phyloP scores from a whole-genome alignment of 306 rosid species.

The Cicer judaicum region DNA sequence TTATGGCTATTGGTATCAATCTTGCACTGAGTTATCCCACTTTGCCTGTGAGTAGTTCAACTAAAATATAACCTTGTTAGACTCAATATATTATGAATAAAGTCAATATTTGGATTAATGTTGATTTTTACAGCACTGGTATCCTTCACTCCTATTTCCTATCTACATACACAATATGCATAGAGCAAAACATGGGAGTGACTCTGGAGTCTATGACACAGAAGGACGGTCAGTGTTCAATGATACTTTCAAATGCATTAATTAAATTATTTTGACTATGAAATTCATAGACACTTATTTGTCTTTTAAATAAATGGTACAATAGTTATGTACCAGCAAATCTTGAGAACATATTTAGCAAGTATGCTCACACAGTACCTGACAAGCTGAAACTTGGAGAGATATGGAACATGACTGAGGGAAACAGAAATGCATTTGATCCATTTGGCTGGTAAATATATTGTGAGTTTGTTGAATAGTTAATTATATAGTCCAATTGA shows the following conservation, averaged over 20 bases:
- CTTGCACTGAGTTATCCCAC: slow-evolving; percentile 64
- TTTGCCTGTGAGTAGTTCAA: slow-evolving; percentile 62
- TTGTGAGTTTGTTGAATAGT: not conserved
- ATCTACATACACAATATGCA: slow-evolving; percentile 72
- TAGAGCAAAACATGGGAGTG: slow-evolving; percentile 84
- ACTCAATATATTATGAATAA: too few species aligned
- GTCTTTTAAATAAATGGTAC: slow-evolving; percentile 13
- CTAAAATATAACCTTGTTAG: too few species aligned
- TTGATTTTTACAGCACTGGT: slow-evolving; percentile 58
- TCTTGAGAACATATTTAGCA: slow-evolving; percentile 76
- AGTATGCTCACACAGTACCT: slow-evolving; percentile 65
- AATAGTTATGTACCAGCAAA: slow-evolving; percentile 68
- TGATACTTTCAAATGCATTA: not conserved
- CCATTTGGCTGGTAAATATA: slow-evolving; percentile 67
- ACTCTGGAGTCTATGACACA: slow-evolving; percentile 77
- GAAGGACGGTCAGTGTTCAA: slow-evolving; percentile 71
- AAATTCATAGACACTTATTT: not conserved
- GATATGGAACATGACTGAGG: slow-evolving; percentile 84
- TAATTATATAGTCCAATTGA: not conserved
- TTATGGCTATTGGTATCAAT: slow-evolving; percentile 56
- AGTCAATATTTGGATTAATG: too few species aligned
- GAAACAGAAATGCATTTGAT: slow-evolving; percentile 67
- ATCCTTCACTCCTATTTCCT: slow-evolving; percentile 83
- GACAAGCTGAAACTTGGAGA: slow-evolving; percentile 73
- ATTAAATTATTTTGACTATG: not conserved